Evolutionary conservation across 257 asterid genomes (phyloP), one percentile per base, ranked within the genome.

Genomic region (Eucommia ulmoides): DNA sequence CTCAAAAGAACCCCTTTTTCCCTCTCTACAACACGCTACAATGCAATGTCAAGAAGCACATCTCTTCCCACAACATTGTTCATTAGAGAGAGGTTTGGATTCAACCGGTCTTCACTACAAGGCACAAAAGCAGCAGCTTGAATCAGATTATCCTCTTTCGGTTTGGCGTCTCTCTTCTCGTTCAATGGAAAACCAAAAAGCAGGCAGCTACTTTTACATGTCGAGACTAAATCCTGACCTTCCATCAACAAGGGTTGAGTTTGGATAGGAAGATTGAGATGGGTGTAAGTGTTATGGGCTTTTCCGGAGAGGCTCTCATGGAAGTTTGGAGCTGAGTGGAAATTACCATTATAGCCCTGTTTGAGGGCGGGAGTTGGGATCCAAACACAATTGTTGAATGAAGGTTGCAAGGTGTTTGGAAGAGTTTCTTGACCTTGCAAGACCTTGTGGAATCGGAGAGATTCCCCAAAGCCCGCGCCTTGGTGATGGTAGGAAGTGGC

Each of bases 351-450:
- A 65, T 68, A 67, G 33, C 63, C 60, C 21, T 26, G 83, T 82
- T 46, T 74, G 73, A 53, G 51, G 61, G 54, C n/a, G n/a, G n/a
- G n/a, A n/a, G 63, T 70, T 20, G 77, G 66, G 51, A 68, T 52
- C 57, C 58, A 75, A 53, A 61, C 58, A 33, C 77, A 83, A 45
- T 65, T 69, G 2, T 56, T 25, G 19, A 64, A 35, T 8, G 4
- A 6, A 42, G 56, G 20, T 15, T 62, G 59, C 17, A 78, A 54
- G 51, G 73, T 72, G 69, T 55, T 51, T 23, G 72, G n/a, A 54
- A 52, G 17, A 20, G 77, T 72, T 89, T 89, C 98, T 89, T 85
- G 98, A 85, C 96, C 94, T 85, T 89, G 98, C 94, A 82, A 85
- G 96, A 85, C 96, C 96, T 76, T 78, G 24, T 65, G 75, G 83